Conservation (phyloP, 257 asterid species). For the Leptodermis oblonga region DNA sequence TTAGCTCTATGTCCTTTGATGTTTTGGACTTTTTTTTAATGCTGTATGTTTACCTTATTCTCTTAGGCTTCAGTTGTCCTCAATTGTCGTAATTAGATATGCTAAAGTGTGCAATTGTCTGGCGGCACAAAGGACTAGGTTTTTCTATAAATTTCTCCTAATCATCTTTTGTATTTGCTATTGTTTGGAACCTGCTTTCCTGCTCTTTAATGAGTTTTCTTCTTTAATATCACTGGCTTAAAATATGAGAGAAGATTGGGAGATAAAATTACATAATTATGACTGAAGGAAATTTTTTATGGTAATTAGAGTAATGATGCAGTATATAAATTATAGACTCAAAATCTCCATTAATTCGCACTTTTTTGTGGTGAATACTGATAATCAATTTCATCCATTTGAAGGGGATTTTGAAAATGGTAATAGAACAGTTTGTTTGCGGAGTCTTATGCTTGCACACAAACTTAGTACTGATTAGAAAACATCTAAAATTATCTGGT, state of each 20-base stretch:
- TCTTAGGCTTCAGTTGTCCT: slow-evolving; percentile 6
- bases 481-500: neutral
- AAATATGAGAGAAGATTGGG: too few species aligned
- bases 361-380: neutral
- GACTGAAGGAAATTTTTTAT: neutral
- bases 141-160: slow-evolving; percentile 26
- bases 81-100: neutral
- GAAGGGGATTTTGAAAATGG: slow-evolving; percentile 85
- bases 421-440: slow-evolving; percentile 18
- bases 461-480: neutral
- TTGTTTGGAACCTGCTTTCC: too few species aligned
- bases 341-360: neutral
- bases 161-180: neutral
- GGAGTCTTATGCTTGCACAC: neutral
- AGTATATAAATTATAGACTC: neutral
- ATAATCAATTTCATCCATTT: slow-evolving; percentile 32
- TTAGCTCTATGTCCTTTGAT: neutral
- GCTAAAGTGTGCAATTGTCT: neutral
- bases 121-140: slow-evolving; percentile 30
- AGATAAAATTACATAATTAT: neutral
- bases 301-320: neutral
- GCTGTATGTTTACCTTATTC: neutral
- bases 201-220: too few species aligned
- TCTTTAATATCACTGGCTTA: neutral
- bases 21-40: neutral